Percentiles rank a stretch among this genome's conserved stretches.
Conservation (phyloP, 1,284 basidiomycete species). For the Athelia sp. region DNA sequence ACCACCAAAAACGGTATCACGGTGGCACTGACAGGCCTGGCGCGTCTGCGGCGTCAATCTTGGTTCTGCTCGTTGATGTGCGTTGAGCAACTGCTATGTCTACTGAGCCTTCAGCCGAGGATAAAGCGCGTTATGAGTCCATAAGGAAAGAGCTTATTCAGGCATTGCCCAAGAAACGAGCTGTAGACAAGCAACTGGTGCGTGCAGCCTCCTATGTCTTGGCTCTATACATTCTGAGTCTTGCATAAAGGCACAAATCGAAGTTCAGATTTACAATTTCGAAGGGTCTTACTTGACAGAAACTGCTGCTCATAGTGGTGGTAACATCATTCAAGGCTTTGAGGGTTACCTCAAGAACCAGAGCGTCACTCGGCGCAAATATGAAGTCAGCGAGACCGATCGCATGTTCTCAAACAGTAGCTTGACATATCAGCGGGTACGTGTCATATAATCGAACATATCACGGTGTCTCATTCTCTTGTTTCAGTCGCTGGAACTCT, state of each 20-base stretch:
- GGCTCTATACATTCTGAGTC: neutral
- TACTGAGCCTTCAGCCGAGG: constrained; percentile 43
- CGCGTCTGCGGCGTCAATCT: neutral
- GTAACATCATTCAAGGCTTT: constrained; percentile 80
- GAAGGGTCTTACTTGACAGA: constrained; percentile 72
- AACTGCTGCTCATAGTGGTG: constrained; percentile 66
- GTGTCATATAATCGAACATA: constrained; percentile 8
- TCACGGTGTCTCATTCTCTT: constrained; percentile 3
- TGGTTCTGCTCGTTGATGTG: neutral
- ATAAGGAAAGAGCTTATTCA: constrained; percentile 68
- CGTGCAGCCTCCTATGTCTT: constrained; percentile 18
- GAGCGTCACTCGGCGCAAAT: constrained; percentile 56
- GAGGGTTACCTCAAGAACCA: constrained; percentile 80
- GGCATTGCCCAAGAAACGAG: constrained; percentile 65
- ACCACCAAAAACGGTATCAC: constrained; percentile 16
- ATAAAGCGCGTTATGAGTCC: constrained; percentile 62
- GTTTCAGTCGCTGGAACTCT: constrained; percentile 56
- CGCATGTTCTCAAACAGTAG: constrained; percentile 78
- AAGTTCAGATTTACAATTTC: constrained; percentile 69
- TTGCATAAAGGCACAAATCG: constrained; percentile 57
- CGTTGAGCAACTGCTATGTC: constrained; percentile 1
- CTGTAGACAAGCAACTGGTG: constrained; percentile 69
- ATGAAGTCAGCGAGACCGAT: constrained; percentile 71
- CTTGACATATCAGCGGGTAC: constrained; percentile 64
- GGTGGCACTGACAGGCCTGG: neutral